Evolutionary conservation across 495 filamentous ascomycete species (phyloP).

Genomic region (Hypoxylon crocopeplum): DNA sequence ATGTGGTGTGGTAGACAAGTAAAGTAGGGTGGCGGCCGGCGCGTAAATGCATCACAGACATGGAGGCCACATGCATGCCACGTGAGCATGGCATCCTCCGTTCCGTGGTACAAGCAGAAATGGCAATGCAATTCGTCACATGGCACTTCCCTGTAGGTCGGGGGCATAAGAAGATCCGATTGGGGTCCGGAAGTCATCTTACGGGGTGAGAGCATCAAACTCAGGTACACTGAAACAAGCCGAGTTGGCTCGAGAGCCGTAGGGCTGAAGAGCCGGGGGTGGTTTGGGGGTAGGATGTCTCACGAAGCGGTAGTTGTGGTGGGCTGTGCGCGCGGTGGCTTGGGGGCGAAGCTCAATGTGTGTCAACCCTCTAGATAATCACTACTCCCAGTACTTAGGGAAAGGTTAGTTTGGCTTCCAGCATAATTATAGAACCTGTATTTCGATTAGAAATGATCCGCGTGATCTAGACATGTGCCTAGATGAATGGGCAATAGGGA

Average conservation of each 20-base stretch:
- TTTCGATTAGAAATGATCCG: slow-evolving; percentile 3
- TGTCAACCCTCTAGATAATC: neutral
- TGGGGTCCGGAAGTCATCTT: neutral
- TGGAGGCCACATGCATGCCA: slow-evolving; percentile 19
- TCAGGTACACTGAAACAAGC: neutral
- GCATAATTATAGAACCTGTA: slow-evolving; percentile 23
- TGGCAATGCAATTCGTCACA: slow-evolving; percentile 7
- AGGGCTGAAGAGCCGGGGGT: neutral
- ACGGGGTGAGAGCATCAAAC: neutral
- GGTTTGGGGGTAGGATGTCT: neutral
- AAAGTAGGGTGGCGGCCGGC: slow-evolving; percentile 18
- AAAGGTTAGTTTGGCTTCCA: neutral
- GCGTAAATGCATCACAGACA: slow-evolving; percentile 1
- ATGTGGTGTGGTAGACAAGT: neutral
- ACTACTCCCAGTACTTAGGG: slow-evolving; percentile 1
- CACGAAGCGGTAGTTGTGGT: neutral
- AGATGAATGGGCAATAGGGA: neutral
- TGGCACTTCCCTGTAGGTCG: neutral
- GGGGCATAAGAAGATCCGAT: neutral
- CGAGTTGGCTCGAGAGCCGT: neutral
- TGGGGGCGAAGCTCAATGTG: neutral
- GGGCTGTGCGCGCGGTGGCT: slow-evolving; percentile 2
- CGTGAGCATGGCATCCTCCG: slow-evolving; percentile 14
- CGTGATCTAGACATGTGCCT: neutral
- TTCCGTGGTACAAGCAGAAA: neutral